Evolutionary conservation across 2,329 filamentous ascomycete species (phyloP), one percentile per base, ranked within the genome.

Genomic region (Dothideomycetes sp.): DNA sequence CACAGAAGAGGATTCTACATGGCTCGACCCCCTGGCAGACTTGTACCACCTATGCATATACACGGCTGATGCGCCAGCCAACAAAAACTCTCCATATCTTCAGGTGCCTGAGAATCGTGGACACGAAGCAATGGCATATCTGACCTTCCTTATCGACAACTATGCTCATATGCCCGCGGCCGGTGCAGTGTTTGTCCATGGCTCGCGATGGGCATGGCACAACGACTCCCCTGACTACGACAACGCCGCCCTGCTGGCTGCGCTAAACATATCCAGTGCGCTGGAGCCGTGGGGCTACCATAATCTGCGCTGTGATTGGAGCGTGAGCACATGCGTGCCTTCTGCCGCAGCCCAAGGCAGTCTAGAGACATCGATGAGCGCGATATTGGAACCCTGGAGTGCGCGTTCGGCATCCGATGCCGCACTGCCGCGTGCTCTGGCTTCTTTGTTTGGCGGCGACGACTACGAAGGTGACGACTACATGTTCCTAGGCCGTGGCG

Each of bases 121-220:
- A 27, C 71, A 75, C 48, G 76, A 80, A 57, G 73, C 72, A 24
- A 70, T 76, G 58, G 65, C 74, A 5, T 78, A 79, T 51, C 62
- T 76, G 32, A 73, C 69, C 12, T 78, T 73, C 56, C 64, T 79
- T 45, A 66, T 75, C 51, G 72, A 77, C 54, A 69, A 73, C 51
- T 79, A 79, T 55, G 64, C 76, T 46, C 48, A 60, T 9, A 65
- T 79, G 5, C 68, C 73, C 2, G 68, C 48, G 49, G 61, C 73
- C 34, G 66, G 76, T 42, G 61, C 66, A 5, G 68, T 79, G 47
- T 76, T 80, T 52, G 65, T 75, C 46, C 76, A 79, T 50, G 67
- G 72, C 19, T 69, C 76, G 42, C 66, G 74, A 29, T 57, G 59
- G 17, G 61, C 69, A 37, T 75, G 72, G 72, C 72, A 75, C 48